Percentiles rank a stretch among this genome's conserved stretches.
These are phyloP conservation scores for Collariella sp. DNA, from an alignment of 495 filamentous ascomycete genomes.

Conservation along the genomic window DNA sequence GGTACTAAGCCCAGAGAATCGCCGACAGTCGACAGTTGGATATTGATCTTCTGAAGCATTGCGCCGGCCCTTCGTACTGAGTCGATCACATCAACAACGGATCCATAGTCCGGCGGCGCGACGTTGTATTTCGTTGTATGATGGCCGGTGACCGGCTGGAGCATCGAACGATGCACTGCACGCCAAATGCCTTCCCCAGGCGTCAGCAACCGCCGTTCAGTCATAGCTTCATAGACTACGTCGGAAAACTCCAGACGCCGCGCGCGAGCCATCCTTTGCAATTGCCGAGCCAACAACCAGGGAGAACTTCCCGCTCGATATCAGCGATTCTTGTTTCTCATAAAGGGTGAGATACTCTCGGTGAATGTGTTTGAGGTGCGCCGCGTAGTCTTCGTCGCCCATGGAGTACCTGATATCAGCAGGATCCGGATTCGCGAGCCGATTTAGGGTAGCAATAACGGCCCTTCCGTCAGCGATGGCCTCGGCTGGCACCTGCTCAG, in stretches of 20 bases:
- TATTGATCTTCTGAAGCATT: neutral
- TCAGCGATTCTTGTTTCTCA: neutral
- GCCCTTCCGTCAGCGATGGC: neutral
- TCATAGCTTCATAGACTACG: neutral
- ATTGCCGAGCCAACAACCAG: conserved; percentile 1
- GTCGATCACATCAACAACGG: neutral
- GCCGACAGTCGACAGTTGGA: neutral
- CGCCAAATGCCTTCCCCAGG: neutral
- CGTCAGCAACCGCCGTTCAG: neutral
- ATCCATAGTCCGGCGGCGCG: neutral
- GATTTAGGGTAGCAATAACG: neutral
- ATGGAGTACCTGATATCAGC: neutral
- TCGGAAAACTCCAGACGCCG: neutral
- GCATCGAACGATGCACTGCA: neutral
- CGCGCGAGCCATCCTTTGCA: conserved; percentile 5
- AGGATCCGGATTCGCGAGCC: neutral
- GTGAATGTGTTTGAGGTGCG: neutral
- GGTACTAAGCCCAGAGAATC: neutral
- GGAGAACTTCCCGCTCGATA: neutral
- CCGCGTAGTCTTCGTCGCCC: neutral
- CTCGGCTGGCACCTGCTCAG: neutral
- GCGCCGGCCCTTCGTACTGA: neutral
- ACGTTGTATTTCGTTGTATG: neutral
- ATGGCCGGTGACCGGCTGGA: neutral
- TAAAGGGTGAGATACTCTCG: neutral